A percentile compares a stretch with the other conserved stretches of the same genome.
Evolutionary conservation across 2,329 filamentous ascomycete species (phyloP).

Genomic region (Cercospora sp.): DNA sequence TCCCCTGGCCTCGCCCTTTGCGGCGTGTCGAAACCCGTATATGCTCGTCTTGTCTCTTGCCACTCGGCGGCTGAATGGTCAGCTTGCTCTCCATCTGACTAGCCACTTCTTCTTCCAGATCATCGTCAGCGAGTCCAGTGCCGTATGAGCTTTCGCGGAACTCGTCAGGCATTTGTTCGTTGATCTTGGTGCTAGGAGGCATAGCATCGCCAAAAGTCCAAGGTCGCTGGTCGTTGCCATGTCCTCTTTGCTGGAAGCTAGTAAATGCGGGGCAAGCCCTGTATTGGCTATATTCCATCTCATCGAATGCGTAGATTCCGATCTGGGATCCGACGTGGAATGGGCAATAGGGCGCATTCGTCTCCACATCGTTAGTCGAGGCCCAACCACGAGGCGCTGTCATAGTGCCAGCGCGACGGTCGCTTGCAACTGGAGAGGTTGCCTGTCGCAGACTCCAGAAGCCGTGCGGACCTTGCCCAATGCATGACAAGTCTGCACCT

Average conservation of each 20-base stretch:
- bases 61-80: constrained; percentile 25
- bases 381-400: not conserved
- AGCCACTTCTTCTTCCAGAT: constrained; percentile 27
- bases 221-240: constrained; percentile 26
- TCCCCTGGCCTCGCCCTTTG: constrained; percentile 15
- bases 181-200: constrained; percentile 33
- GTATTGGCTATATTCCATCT: constrained; percentile 27
- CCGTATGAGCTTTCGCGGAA: constrained; percentile 9
- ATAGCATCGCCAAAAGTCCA: constrained; percentile 38
- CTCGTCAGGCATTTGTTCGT: constrained; percentile 27
- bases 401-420: not conserved
- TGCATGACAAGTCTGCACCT: constrained; percentile 25
- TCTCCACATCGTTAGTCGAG: constrained; percentile 57
- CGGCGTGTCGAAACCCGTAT: constrained; percentile 29
- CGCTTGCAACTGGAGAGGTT: constrained; percentile 10
- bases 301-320: constrained; percentile 66
- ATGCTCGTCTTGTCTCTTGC: constrained; percentile 21
- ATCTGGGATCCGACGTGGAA: constrained; percentile 91
- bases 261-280: constrained; percentile 13
- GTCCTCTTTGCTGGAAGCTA: constrained; percentile 28
- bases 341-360: constrained; percentile 90
- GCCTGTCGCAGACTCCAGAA: constrained; percentile 44
- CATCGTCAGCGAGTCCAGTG: constrained; percentile 11
- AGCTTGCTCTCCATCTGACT: constrained; percentile 32
- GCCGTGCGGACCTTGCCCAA: constrained; percentile 36